These are phyloP conservation scores for Ceratobasidium sp. DNA, from an alignment of 1,284 basidiomycete genomes.

Conservation along the genomic window DNA sequence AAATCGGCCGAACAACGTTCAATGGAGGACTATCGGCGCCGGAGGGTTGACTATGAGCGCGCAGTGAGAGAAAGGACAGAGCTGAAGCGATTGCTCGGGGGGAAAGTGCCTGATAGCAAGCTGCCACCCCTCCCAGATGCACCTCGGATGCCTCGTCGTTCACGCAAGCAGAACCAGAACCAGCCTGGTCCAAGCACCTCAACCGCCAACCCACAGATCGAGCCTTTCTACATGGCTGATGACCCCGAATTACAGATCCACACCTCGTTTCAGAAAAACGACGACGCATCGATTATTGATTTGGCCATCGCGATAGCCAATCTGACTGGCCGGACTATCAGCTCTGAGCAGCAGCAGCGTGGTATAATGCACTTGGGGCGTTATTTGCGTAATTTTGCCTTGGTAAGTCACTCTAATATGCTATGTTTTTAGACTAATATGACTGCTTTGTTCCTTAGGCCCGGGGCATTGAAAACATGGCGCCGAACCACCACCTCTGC, in stretches of 20 bases:
- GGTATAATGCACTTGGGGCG: constrained; percentile 2
- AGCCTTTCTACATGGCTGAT: constrained; percentile 10
- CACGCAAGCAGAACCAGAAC: not conserved
- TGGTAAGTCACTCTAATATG: not conserved
- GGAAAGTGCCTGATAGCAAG: not conserved
- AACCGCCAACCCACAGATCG: not conserved
- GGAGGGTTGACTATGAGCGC: constrained; percentile 12
- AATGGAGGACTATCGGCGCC: constrained; percentile 22
- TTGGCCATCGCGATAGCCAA: constrained; percentile 25
- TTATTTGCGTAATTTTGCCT: constrained; percentile 10
- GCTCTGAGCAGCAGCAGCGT: not conserved
- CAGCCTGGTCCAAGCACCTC: not conserved
- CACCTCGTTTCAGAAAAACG: constrained; percentile 5
- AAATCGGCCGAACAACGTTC: constrained; percentile 14
- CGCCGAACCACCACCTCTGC: constrained; percentile 13
- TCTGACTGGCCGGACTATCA: constrained; percentile 8
- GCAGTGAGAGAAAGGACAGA: not conserved
- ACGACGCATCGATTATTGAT: constrained; percentile 20
- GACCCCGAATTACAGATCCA: constrained; percentile 8
- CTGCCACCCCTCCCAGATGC: constrained; percentile 19
- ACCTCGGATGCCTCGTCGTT: constrained; percentile 15
- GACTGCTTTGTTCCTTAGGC: not conserved
- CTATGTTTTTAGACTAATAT: not conserved
- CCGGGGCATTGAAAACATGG: constrained; percentile 26
- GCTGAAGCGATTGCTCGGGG: not conserved